Evolutionary conservation across 202 grass and related monocot species (phyloP), one percentile per base, ranked within the genome.

Genomic region (Elaeis oleifera): DNA sequence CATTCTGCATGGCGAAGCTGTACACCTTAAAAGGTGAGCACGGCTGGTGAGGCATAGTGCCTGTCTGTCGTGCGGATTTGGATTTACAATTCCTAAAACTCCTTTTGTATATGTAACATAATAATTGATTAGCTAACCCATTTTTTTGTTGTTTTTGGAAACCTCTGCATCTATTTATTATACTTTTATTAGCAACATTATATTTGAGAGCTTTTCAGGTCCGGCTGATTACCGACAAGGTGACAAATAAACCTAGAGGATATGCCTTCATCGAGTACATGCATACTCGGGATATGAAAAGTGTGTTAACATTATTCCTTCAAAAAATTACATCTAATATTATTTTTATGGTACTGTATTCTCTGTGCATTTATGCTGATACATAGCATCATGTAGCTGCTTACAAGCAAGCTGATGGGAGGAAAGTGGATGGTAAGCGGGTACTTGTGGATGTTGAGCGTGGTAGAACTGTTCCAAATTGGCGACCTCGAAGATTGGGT

Each of bases 401-500:
- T 44, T 97, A 91, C 55, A 97, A 97, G 77, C 84, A 97, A 66
- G 92, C 84, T 63, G 92, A 91, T 81, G 88, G 92, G 62, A 83
- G 77, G 71, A 97, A 97, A 77, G 61, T 97, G 15, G 92, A 97
- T 57, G 79, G 71, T 55, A 82, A 60, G 65, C 78, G 88, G 69
- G 87, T 97, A 13, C 63, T 97, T 59, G 88, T 92, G 70, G 88
- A 97, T 72, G 94, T 97, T 54, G 94, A 97, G 70, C 88, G 84
- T 64, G 94, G 94, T 69, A 89, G 94, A 84, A 92, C 85, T 50
- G 88, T 97, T 63, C 88, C 88, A 21, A 86, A 92, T 84, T 97
- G 88, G 94, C 82, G 77, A 5, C 94, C 94, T 24, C 81, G 77
- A 81, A 91, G 94, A 49, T 89, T 97, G 74, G 94, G 94, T 78